phyloP scores from a whole-genome alignment of 257 asterid genomes.

The Fraxinus pennsylvanica region DNA sequence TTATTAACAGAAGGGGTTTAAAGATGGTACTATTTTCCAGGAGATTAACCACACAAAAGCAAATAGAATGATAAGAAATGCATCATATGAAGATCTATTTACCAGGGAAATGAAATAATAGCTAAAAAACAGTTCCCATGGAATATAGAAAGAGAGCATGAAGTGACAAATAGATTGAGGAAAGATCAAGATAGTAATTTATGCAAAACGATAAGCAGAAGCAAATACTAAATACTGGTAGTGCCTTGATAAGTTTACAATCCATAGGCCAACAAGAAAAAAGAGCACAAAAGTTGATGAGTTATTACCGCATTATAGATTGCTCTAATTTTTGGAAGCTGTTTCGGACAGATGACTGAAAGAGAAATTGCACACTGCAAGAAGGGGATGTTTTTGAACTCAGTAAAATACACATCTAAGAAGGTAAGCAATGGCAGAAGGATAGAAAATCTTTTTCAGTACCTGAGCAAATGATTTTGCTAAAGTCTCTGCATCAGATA shows the following conservation, averaged over 20 bases:
- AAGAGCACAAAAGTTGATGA: constrained; percentile 8
- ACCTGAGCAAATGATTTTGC: constrained; percentile 91
- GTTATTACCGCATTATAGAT: constrained; percentile 49
- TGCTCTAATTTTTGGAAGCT: constrained; percentile 77
- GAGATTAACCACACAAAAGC: background rate
- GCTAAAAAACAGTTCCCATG: background rate
- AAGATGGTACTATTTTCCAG: background rate
- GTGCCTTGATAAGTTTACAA: constrained; percentile 6
- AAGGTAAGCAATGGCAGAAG: constrained; percentile 7
- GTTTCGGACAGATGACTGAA: constrained; percentile 91
- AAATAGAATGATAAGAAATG: background rate
- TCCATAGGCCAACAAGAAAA: constrained; percentile 13
- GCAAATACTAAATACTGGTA: background rate
- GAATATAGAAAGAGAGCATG: background rate
- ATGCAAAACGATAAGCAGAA: background rate
- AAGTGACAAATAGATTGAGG: background rate
- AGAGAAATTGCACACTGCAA: constrained; percentile 86
- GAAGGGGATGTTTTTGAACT: constrained; percentile 19
- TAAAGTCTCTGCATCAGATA: constrained; percentile 78
- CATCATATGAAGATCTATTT: background rate
- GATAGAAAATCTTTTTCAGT: constrained; percentile 10
- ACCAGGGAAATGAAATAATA: background rate
- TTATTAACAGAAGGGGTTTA: background rate
- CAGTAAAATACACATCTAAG: constrained; percentile 15
- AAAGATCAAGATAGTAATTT: background rate